Conservation (phyloP, 1,284 basidiomycete species). For the Pascua guehoae region DNA sequence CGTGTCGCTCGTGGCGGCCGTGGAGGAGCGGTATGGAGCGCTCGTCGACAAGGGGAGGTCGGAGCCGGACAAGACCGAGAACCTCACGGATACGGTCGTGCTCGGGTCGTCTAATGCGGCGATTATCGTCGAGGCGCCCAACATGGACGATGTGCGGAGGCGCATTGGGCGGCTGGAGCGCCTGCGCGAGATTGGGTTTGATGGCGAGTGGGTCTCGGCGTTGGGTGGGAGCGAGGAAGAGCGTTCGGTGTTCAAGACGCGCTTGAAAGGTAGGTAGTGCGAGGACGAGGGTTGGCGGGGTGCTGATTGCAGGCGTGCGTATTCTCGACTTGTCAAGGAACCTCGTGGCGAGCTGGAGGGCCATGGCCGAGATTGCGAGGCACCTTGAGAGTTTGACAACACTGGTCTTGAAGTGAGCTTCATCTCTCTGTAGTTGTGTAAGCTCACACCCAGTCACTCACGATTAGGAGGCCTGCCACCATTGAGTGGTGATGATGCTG, state of each 20-base stretch:
- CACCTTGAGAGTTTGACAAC: conserved; percentile 64
- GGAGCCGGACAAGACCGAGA: neutral
- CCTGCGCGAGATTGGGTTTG: conserved; percentile 73
- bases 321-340: conserved; percentile 78
- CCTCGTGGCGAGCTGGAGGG: conserved; percentile 69
- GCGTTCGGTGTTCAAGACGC: conserved; percentile 23
- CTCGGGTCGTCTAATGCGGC: conserved; percentile 75
- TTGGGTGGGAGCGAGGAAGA: conserved; percentile 54
- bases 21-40: conserved; percentile 64
- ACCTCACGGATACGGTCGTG: conserved; percentile 48
- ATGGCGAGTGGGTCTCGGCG: conserved; percentile 58
- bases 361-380: conserved; percentile 61
- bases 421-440: too few species aligned
- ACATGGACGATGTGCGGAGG: conserved; percentile 69
- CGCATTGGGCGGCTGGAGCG: conserved; percentile 65
- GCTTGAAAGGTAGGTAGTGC: conserved; percentile 25
- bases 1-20: conserved; percentile 67
- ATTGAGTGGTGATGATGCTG: conserved; percentile 28
- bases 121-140: conserved; percentile 83
- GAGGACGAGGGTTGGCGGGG: neutral
- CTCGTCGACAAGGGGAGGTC: conserved; percentile 34
- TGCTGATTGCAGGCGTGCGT: conserved; percentile 59
- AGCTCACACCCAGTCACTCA: conserved; percentile 22
- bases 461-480: conserved; percentile 61
- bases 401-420: conserved; percentile 69